phyloP scores from a whole-genome alignment of 331 rosid species.

The Telfairia occidentalis region DNA sequence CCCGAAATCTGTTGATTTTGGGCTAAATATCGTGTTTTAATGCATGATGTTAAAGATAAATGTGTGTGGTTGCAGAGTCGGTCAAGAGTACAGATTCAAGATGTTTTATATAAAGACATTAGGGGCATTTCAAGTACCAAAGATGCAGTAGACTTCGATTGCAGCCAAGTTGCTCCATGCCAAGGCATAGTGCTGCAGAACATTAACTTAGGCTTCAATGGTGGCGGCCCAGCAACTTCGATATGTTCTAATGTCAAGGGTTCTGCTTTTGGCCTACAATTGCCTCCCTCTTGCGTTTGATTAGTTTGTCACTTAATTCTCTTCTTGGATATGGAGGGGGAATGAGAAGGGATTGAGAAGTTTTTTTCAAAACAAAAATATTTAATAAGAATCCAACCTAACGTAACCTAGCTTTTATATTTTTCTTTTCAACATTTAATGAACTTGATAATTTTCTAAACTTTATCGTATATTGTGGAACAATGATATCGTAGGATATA shows the following conservation, averaged over 20 bases:
- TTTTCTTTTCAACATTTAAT: no score
- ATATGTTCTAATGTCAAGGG: conserved; percentile 11
- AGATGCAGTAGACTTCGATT: conserved; percentile 1
- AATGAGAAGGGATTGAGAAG: no score
- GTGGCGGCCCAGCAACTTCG: conserved; percentile 2
- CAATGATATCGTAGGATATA: no score
- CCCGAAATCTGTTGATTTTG: not conserved
- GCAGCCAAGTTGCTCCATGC: conserved; percentile 24
- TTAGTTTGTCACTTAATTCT: no score
- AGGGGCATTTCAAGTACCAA: conserved; percentile 21
- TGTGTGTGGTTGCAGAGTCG: conserved; percentile 5
- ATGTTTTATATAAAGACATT: conserved; percentile 19
- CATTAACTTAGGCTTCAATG: conserved; percentile 10
- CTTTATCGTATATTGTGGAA: no score
- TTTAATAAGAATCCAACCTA: no score
- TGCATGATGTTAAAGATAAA: no score
- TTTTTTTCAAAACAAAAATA: no score
- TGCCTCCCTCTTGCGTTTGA: conserved; percentile 19
- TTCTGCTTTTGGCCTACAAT: conserved; percentile 5
- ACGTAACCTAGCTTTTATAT: no score
- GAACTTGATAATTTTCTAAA: no score
- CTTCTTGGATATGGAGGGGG: no score
- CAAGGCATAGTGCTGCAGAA: conserved; percentile 4
- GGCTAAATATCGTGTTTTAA: not conserved
- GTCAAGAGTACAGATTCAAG: conserved; percentile 23